phyloP scores from a whole-genome alignment of 2,329 filamentous ascomycete genomes.

The Teratosphaeria gauchensis region DNA sequence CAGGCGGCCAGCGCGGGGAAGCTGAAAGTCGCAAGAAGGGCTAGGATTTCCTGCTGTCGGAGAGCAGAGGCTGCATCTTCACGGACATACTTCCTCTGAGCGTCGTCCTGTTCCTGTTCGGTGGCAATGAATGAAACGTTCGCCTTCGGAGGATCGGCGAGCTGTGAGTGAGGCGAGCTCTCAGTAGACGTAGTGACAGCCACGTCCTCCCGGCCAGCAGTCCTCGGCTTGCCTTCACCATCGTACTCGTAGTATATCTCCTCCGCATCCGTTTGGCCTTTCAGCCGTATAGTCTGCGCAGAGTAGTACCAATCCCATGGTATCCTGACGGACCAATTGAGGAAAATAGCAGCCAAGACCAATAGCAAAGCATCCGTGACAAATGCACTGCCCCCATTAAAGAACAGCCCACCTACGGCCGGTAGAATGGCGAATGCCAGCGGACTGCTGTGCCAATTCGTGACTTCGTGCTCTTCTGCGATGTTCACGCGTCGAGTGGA shows the following conservation, averaged over 20 bases:
- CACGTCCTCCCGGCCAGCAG: slow-evolving; percentile 1
- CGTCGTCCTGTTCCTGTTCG: slow-evolving; percentile 4
- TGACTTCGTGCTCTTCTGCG: slow-evolving; percentile 43
- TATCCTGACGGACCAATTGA: slow-evolving; percentile 85
- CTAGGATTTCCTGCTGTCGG: slow-evolving; percentile 62
- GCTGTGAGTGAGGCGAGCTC: slow-evolving; percentile 2
- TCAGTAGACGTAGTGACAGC: slow-evolving; percentile 4
- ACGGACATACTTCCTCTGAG: slow-evolving; percentile 7
- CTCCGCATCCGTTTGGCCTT: neutral
- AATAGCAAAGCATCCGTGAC: slow-evolving; percentile 79
- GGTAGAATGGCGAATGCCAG: slow-evolving; percentile 76
- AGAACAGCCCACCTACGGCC: slow-evolving; percentile 73
- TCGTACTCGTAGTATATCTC: neutral
- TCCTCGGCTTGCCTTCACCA: slow-evolving; percentile 7
- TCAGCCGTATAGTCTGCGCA: slow-evolving; percentile 29
- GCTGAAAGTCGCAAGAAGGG: slow-evolving; percentile 67
- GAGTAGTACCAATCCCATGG: slow-evolving; percentile 63
- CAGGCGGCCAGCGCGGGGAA: slow-evolving; percentile 73
- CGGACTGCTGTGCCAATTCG: slow-evolving; percentile 70
- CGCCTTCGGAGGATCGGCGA: slow-evolving; percentile 1
- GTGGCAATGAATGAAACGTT: slow-evolving; percentile 3
- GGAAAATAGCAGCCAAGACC: slow-evolving; percentile 68
- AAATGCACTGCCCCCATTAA: slow-evolving; percentile 72
- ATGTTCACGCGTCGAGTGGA: slow-evolving; percentile 21
- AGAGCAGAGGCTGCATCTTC: slow-evolving; percentile 50